A percentile compares a stretch with the other conserved stretches of the same genome.
Conservation (phyloP, 2,329 filamentous ascomycete species). For the Triangularia setosa region DNA sequence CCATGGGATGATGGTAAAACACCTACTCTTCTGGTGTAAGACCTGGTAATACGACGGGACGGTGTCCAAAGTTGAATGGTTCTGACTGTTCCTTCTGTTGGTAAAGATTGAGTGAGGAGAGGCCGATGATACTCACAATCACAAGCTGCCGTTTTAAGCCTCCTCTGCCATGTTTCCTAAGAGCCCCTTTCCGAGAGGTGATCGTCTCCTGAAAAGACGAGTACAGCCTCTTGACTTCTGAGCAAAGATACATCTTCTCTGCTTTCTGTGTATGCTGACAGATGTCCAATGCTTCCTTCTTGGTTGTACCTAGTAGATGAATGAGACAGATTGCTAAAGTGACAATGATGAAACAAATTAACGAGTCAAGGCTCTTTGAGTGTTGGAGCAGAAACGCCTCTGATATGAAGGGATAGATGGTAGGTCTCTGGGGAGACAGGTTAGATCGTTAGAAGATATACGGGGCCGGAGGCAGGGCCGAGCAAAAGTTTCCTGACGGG, state of each 20-base stretch:
- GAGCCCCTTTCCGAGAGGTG: conserved; percentile 35
- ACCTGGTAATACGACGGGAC: conserved; percentile 50
- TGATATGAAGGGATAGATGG: neutral
- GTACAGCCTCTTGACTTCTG: conserved; percentile 42
- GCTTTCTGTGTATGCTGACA: conserved; percentile 8
- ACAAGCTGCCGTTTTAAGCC: conserved; percentile 38
- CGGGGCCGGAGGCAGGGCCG: neutral
- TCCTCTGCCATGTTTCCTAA: conserved; percentile 27
- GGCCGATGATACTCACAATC: conserved; percentile 39
- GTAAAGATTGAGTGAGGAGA: neutral
- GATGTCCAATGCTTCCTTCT: neutral
- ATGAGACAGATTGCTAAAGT: neutral
- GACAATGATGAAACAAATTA: neutral
- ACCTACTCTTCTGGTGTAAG: conserved; percentile 59
- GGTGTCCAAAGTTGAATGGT: conserved; percentile 56
- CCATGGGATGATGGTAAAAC: no score
- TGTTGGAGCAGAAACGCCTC: neutral
- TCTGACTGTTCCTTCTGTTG: conserved; percentile 41
- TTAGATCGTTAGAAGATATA: neutral
- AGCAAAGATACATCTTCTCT: conserved; percentile 32
- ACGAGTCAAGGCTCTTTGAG: neutral
- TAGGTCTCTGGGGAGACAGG: neutral
- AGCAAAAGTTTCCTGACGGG: neutral
- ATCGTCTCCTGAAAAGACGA: conserved; percentile 43
- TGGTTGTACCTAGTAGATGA: neutral